These are phyloP conservation scores for Leishmania tropica DNA, from an alignment of 208 protist genomes.

Conservation along the genomic window DNA sequence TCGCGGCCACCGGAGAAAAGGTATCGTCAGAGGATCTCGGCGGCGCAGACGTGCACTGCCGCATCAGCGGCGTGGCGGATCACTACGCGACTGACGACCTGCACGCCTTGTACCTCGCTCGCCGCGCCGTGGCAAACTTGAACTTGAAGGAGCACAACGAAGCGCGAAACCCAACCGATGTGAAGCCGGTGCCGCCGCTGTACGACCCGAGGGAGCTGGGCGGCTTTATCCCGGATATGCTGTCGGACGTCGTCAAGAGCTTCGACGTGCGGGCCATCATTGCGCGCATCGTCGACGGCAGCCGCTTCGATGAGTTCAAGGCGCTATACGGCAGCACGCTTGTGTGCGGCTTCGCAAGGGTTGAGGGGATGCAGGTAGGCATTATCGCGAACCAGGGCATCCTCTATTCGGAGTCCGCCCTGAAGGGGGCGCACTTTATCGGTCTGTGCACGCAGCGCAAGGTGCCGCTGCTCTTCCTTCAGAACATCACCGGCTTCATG, in stretches of 20 bases:
- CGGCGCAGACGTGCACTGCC: conserved; percentile 94
- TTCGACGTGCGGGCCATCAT: conserved; percentile 93
- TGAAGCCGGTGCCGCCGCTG: conserved; percentile 80
- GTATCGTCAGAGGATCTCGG: conserved; percentile 95
- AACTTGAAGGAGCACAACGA: conserved; percentile 56
- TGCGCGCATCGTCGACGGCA: conserved; percentile 94
- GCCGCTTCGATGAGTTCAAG: conserved; percentile 96
- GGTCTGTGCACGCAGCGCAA: conserved; percentile 94
- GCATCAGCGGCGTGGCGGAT: conserved; percentile 91
- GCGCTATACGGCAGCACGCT: conserved; percentile 91
- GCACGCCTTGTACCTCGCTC: conserved; percentile 88
- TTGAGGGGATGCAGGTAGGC: conserved; percentile 95
- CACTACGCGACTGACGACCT: conserved; percentile 92
- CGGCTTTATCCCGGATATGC: conserved; percentile 92
- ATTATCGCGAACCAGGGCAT: conserved; percentile 98
- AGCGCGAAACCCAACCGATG: conserved; percentile 20
- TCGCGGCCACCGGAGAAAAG: conserved; percentile 93
- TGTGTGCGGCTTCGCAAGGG: conserved; percentile 92
- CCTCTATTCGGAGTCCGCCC: conserved; percentile 92
- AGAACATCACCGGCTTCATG: conserved; percentile 97
- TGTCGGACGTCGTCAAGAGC: conserved; percentile 74
- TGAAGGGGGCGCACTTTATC: conserved; percentile 96
- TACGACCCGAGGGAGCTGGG: conserved; percentile 84
- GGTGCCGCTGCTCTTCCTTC: conserved; percentile 96
- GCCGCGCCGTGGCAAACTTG: conserved; percentile 89